Evolutionary conservation across 2,329 filamentous ascomycete species (phyloP), one percentile per base, ranked within the genome.

Genomic region (Zasmidium cellare): DNA sequence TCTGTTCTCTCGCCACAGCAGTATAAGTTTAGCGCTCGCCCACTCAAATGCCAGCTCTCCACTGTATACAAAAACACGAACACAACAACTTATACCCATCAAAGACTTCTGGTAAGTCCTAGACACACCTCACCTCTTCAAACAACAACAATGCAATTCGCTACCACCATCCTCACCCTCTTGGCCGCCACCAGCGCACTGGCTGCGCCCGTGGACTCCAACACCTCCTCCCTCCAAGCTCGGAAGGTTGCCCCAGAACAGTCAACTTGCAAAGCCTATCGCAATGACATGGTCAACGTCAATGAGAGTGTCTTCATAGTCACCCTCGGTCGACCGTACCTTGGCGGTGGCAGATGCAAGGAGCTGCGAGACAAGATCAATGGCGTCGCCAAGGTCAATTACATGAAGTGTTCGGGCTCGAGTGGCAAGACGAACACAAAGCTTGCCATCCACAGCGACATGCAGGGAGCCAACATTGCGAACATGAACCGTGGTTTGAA

Each of bases 271-370:
- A 31, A 19, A 11, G 62, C 55, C 14, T 64, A 59, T 48, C 20
- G 24, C 9, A 53, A 61, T 46, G 53, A 55, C 12, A 52, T 57
- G 22, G 55, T 51, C 49, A 53, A 62, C 22, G 52, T 58, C 16
- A 45, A 59, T 20, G 38, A 57, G 23, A 59, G 57, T 22, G 53
- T 56, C 12, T 64, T 56, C 55, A 44, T 56, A 41, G 51, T 64
- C 28, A 58, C 46, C 3, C 55, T 64, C 19, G 59, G 62, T 22
- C 62, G 62, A 2, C 54, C 59, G 22, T 64, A 60, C 46, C 53
- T 64, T 1, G 62, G 55, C 20, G 62, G 59, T 16, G 49, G 18
- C 3, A 53, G 28, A 3, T 64, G 62, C 22, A 47, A 52, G 12
- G 52, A 58, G n/a, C 35, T 64, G 19, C 50, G 58, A 38, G 46